These are phyloP conservation scores for Bacterosira constricta DNA, from an alignment of 108 stramenopile species.

Conservation along the genomic window DNA sequence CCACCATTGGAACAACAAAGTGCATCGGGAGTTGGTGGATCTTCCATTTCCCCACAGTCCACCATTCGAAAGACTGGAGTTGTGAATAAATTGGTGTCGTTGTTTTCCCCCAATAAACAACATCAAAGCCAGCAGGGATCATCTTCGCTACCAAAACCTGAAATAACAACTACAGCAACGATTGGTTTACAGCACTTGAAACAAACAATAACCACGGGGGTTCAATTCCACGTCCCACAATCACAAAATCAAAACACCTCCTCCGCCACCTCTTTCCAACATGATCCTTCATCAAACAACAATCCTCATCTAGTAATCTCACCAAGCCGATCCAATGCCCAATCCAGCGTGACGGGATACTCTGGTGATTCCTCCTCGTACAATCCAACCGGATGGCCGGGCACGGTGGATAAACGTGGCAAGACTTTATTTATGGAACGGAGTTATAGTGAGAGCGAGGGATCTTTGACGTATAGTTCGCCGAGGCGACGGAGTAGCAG, in stretches of 20 bases:
- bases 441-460: constrained; percentile 70
- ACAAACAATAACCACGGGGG: constrained; percentile 3
- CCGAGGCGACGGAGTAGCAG: constrained; percentile 11
- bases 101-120: constrained; percentile 22
- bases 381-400: constrained; percentile 71
- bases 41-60: not conserved
- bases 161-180: not conserved
- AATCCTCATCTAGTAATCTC: constrained; percentile 11
- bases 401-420: constrained; percentile 73
- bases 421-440: constrained; percentile 52
- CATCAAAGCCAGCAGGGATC: not conserved
- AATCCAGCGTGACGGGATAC: constrained; percentile 35
- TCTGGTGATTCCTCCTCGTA: constrained; percentile 48
- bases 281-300: not conserved
- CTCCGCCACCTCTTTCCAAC: not conserved
- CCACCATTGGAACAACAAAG: not conserved
- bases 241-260: not conserved
- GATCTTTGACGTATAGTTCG: constrained; percentile 1
- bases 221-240: constrained; percentile 22
- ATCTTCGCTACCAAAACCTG: not conserved
- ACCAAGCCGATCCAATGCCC: constrained; percentile 39
- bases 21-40: not conserved
- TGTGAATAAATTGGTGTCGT: constrained; percentile 24
- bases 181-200: not conserved
- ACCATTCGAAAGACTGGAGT: constrained; percentile 8